These are phyloP conservation scores for Thinopyrum obtusiflorum DNA, from an alignment of 202 grass and related monocot genomes.

Conservation along the genomic window DNA sequence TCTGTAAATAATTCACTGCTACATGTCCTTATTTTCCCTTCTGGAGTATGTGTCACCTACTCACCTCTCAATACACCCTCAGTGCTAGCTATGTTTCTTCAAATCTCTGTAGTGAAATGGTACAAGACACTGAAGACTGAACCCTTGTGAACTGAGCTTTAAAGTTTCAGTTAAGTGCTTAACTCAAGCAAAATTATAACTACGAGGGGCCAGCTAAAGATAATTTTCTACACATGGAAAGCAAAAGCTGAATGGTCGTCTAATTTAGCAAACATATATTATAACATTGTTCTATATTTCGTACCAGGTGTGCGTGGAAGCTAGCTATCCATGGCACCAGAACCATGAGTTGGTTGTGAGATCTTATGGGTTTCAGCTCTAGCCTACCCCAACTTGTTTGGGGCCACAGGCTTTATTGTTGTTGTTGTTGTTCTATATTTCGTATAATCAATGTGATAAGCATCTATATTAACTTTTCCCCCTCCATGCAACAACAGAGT, in stretches of 20 bases:
- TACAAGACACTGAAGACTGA: not conserved
- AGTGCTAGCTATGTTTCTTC: not conserved
- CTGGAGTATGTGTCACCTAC: not conserved
- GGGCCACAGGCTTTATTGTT: no score
- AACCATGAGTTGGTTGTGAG: no score
- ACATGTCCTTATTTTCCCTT: not conserved
- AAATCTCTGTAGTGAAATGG: not conserved
- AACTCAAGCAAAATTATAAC: not conserved
- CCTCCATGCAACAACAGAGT: slow-evolving; percentile 54
- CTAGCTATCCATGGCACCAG: no score
- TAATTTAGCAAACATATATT: not conserved
- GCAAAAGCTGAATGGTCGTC: not conserved
- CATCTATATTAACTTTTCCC: not conserved
- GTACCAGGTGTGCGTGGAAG: no score
- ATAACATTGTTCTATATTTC: not conserved
- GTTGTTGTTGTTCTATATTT: not conserved
- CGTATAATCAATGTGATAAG: not conserved
- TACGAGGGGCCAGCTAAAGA: not conserved
- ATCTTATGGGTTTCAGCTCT: no score
- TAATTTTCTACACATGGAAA: not conserved
- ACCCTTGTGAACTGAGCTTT: not conserved
- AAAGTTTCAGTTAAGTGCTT: not conserved
- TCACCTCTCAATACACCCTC: not conserved
- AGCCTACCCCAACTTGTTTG: no score
- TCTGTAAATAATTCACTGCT: not conserved